phyloP scores from a whole-genome alignment of 75 land plant species.

The Gnetum montanum region DNA sequence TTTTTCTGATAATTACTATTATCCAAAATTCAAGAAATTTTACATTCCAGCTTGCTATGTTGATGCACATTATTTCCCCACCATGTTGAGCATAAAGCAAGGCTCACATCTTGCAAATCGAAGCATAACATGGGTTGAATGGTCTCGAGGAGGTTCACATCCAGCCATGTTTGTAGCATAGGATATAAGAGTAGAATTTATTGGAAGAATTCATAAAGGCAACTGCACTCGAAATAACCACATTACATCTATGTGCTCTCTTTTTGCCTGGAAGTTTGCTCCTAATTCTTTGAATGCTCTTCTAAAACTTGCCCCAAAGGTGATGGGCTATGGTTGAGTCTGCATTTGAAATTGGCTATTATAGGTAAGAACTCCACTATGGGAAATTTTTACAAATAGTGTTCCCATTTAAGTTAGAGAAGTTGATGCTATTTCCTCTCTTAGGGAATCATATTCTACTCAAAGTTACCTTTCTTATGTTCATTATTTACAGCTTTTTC shows the following conservation, averaged over 20 bases:
- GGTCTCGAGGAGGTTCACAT: slow-evolving; percentile 55
- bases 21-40: slow-evolving; percentile 49
- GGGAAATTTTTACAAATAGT: too few species aligned
- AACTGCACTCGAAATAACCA: slow-evolving; percentile 34
- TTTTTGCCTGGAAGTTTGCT: slow-evolving; percentile 70
- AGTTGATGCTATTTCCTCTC: too few species aligned
- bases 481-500: too few species aligned
- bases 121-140: slow-evolving; percentile 44
- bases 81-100: slow-evolving; percentile 41
- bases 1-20: slow-evolving; percentile 32
- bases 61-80: slow-evolving; percentile 65
- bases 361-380: too few species aligned
- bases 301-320: slow-evolving; percentile 9
- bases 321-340: background rate
- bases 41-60: slow-evolving; percentile 58
- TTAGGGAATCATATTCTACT: too few species aligned
- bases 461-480: too few species aligned
- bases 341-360: background rate
- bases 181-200: slow-evolving; percentile 37
- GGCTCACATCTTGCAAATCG: slow-evolving; percentile 36
- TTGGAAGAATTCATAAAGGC: slow-evolving; percentile 18
- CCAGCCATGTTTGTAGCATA: slow-evolving; percentile 37
- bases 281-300: slow-evolving; percentile 53
- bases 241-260: slow-evolving; percentile 17
- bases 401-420: too few species aligned